A percentile compares a stretch with the other conserved stretches of the same genome.
phyloP scores from a whole-genome alignment of 1,284 basidiomycete genomes.

The Fomitopsis palustris region DNA sequence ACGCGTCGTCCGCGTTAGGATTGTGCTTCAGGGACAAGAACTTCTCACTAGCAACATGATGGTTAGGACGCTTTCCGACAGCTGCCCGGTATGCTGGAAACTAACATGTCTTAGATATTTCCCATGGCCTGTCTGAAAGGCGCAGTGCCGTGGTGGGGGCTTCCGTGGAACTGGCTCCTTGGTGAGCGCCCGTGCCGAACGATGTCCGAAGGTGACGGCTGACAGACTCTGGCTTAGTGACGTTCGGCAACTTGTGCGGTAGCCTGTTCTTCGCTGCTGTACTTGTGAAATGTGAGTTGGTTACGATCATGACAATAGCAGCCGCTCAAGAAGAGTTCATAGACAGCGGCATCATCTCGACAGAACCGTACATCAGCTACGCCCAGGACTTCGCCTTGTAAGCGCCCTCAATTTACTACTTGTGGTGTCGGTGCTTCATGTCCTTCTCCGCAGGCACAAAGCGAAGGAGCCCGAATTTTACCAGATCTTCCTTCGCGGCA shows the following conservation, averaged over 20 bases:
- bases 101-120: conserved; percentile 41
- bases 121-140: conserved; percentile 64
- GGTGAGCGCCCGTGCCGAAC: conserved; percentile 36
- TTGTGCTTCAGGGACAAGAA: conserved; percentile 66
- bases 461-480: conserved; percentile 65
- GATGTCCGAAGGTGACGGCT: neutral
- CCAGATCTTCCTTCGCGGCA: conserved; percentile 73
- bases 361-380: conserved; percentile 53
- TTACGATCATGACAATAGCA: no score
- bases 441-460: conserved; percentile 43
- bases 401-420: conserved; percentile 24
- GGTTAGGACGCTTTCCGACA: conserved; percentile 34
- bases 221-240: conserved; percentile 37
- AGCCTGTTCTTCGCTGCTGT: conserved; percentile 70
- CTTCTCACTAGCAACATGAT: conserved; percentile 76
- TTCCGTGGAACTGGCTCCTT: conserved; percentile 65
- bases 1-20: conserved; percentile 40
- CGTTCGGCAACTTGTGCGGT: conserved; percentile 69
- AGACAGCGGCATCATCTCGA: conserved; percentile 54
- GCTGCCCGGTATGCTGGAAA: neutral
- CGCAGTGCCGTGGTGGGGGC: conserved; percentile 64
- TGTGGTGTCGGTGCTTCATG: neutral
- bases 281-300: conserved; percentile 55
- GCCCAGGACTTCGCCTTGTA: conserved; percentile 54
- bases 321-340: neutral